Evolutionary conservation across 208 protist species (phyloP).

Genomic region (Leishmania braziliensis): DNA sequence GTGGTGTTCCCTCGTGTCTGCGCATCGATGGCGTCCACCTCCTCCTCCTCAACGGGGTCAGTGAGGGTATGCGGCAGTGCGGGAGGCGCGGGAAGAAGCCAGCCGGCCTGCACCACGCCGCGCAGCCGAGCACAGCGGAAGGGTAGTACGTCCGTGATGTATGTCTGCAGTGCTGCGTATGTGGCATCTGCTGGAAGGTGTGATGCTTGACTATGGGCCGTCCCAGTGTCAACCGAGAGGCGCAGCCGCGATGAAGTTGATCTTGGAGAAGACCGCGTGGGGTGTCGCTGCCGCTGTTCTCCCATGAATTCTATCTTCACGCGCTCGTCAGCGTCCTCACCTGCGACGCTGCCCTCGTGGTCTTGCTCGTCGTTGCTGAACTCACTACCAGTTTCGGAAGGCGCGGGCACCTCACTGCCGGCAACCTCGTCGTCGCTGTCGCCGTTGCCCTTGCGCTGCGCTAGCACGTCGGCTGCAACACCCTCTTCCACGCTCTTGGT

Average conservation of each 20-base stretch:
- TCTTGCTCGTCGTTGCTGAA: background rate
- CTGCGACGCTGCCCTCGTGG: conserved; percentile 1
- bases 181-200: conserved; percentile 13
- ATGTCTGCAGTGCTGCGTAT: conserved; percentile 25
- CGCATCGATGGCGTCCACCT: conserved; percentile 9
- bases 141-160: conserved; percentile 30
- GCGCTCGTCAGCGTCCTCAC: background rate
- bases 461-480: background rate
- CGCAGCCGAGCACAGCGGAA: conserved; percentile 43
- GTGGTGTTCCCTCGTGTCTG: background rate
- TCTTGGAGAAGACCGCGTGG: background rate
- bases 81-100: conserved; percentile 46
- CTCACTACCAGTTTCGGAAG: background rate
- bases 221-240: background rate
- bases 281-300: background rate
- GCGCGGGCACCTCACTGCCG: background rate
- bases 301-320: background rate
- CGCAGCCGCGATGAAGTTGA: background rate
- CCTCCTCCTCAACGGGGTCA: conserved; percentile 11
- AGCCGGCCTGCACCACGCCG: conserved; percentile 53
- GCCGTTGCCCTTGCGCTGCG: background rate
- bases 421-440: background rate
- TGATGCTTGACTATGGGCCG: background rate
- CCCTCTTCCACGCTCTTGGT: background rate
- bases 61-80: conserved; percentile 28